Evolutionary conservation across 768 basidiomycete genomes (phyloP), one percentile per base, ranked within the genome.

Genomic region (Chalciporus pseudorubinellus): DNA sequence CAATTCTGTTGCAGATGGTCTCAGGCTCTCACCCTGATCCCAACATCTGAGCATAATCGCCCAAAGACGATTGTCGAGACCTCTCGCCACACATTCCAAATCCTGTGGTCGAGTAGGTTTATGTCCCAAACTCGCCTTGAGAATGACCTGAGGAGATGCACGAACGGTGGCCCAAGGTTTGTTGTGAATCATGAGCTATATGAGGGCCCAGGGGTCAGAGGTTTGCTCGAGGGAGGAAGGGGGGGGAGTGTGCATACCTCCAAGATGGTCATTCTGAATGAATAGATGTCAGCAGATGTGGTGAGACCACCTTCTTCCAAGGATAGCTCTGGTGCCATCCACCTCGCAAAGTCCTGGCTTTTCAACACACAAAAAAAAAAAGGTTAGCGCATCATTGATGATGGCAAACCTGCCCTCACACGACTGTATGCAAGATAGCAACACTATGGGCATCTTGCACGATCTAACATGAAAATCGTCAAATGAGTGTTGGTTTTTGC

Each of bases 241-340:
- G 20, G 8, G 9, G 39, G 14, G 31, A 36, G 21, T 19, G 1
- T 7, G 44, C 58, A 36, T 54, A 78, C 80, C 74, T 83, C 82
- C 14, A 83, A 67, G 28, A 80, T 69, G 1, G 81, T 82, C 81
- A 83, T 83, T 9, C 69, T 79, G 31, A 73, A 76, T 10, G 82
- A 74, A 52, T 81, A 83, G 16, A 83, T 72, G 58, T 83, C 81
- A 12, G 79, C 75, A 22, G 67, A 67, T 6, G 69, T 68, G 0
- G 78, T 79, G 19, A 83, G 65, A 6, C 72, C 70, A 8, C 79
- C 80, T 55, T 75, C 72, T 11, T 77, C 78, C 44, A 72, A 64
- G 55, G 76, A 81, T 10, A 81, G 66, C 59, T 83, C 81, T 3
- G 82, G 82, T 19, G 82, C 80, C 51, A 81, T 73, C 77, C 81